phyloP scores from a whole-genome alignment of 23 red algal species.

The Gracilaria vermiculophylla region DNA sequence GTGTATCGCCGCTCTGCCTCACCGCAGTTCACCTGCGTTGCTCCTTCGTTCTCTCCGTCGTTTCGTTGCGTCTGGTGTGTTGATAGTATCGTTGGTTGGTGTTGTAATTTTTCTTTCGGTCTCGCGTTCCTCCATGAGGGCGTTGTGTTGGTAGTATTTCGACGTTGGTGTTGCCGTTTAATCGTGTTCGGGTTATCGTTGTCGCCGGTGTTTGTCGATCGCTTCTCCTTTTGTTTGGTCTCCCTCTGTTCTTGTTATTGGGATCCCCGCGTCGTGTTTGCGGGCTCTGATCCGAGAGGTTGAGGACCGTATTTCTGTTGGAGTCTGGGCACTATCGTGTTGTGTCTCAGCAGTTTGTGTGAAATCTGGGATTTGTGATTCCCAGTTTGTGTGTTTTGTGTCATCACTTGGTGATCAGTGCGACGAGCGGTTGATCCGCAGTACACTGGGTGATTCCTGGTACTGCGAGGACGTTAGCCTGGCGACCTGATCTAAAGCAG shows the following conservation, averaged over 20 bases:
- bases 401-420: background rate
- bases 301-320: background rate
- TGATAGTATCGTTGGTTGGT: slow-evolving; percentile 1
- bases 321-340: background rate
- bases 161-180: slow-evolving; percentile 11
- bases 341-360: background rate
- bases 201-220: slow-evolving; percentile 13
- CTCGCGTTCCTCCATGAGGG: slow-evolving; percentile 41
- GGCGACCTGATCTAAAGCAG: slow-evolving; percentile 7
- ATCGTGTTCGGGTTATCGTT: slow-evolving; percentile 14
- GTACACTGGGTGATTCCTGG: background rate
- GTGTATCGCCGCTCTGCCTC: slow-evolving; percentile 23
- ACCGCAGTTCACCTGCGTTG: slow-evolving; percentile 6
- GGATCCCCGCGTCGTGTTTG: slow-evolving; percentile 23
- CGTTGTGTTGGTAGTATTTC: slow-evolving; percentile 28
- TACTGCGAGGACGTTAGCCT: slow-evolving; percentile 1
- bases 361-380: too few relatives aligned
- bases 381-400: background rate
- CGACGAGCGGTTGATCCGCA: slow-evolving; percentile 22
- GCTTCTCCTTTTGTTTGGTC: background rate
- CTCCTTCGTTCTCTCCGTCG: background rate
- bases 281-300: slow-evolving; percentile 21
- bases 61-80: background rate
- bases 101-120: background rate
- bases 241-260: background rate